These are phyloP conservation scores for Colletotrichum falcatum DNA, from an alignment of 2,329 filamentous ascomycete genomes.

Conservation along the genomic window DNA sequence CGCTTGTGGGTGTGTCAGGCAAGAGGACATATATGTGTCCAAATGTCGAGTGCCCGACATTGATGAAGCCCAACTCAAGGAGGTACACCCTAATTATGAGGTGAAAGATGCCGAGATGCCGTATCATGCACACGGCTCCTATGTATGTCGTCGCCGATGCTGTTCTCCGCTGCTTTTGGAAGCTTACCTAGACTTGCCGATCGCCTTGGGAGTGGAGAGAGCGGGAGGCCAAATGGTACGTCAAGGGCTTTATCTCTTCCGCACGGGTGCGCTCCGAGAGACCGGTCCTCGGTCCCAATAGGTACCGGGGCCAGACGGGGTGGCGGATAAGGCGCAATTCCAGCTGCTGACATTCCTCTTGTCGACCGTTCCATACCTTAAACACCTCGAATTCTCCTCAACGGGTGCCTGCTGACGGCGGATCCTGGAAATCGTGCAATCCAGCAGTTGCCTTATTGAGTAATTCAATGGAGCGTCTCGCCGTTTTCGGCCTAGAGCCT, in stretches of 20 bases:
- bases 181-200: neutral
- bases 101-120: neutral
- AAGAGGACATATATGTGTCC: neutral
- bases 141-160: constrained; percentile 4
- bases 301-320: constrained; percentile 18
- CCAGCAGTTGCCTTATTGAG: neutral
- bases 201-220: constrained; percentile 24
- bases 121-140: neutral
- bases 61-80: neutral
- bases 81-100: neutral
- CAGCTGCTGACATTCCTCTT: neutral
- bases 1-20: neutral
- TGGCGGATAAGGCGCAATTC: constrained; percentile 21
- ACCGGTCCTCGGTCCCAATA: constrained; percentile 16
- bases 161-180: neutral
- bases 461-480: neutral
- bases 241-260: constrained; percentile 3
- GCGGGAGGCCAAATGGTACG: constrained; percentile 10
- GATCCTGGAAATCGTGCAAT: neutral
- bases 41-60: neutral
- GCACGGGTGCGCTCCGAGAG: constrained; percentile 29
- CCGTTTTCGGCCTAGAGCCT: neutral
- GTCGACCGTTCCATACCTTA: constrained; percentile 3
- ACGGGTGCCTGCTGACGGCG: constrained; percentile 11
- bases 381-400: constrained; percentile 8